phyloP scores from a whole-genome alignment of 176 grass and related monocot genomes.

The Bolboschoenus planiculmis region DNA sequence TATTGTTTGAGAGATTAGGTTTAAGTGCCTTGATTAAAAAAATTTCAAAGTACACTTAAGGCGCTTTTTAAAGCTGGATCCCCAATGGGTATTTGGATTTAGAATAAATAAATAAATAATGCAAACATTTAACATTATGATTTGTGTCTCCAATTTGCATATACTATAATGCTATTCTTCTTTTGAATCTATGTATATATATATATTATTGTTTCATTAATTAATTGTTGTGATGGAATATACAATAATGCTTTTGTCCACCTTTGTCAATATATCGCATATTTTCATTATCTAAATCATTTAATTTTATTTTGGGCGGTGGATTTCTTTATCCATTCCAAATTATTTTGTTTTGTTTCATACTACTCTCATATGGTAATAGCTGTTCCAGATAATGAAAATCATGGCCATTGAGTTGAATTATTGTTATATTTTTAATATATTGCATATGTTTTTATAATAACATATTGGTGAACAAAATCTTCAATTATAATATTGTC shows the following conservation, averaged over 20 bases:
- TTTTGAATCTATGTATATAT: neutral
- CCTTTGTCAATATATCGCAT: too few relatives aligned
- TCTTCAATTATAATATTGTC: too few relatives aligned
- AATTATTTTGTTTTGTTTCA: neutral
- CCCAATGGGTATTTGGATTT: neutral
- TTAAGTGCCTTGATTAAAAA: conserved; percentile 11
- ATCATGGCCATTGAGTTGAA: too few relatives aligned
- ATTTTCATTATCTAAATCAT: neutral
- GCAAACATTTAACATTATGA: neutral
- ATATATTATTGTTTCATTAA: too few relatives aligned
- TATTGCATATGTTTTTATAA: too few relatives aligned
- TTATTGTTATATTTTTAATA: too few relatives aligned
- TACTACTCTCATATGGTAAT: neutral
- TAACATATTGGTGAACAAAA: too few relatives aligned
- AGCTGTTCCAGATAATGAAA: too few relatives aligned
- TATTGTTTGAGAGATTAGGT: neutral
- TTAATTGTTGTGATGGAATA: too few relatives aligned
- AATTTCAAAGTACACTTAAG: neutral
- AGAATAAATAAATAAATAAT: neutral
- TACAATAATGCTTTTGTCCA: too few relatives aligned
- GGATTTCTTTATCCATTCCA: neutral
- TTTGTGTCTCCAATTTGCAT: neutral
- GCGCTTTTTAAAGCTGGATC: neutral
- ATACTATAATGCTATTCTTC: neutral
- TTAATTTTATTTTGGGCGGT: neutral